These are phyloP conservation scores for Didymella keratinophila DNA, from an alignment of 2,329 filamentous ascomycete genomes.

Conservation along the genomic window DNA sequence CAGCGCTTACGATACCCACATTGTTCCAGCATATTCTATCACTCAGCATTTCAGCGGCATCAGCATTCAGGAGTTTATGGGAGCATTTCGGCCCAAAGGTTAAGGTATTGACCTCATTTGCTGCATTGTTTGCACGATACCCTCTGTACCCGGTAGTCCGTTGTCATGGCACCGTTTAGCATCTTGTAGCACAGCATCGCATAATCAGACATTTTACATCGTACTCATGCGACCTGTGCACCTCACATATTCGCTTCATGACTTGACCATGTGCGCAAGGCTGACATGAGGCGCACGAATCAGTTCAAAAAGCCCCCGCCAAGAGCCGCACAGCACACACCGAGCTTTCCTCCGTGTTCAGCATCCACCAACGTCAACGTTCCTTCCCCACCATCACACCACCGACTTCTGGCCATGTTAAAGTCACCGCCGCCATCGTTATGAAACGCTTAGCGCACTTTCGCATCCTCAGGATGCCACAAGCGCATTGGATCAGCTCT, in stretches of 20 bases:
- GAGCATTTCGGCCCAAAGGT: not conserved
- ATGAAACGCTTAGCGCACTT: conserved; percentile 19
- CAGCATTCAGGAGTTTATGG: conserved; percentile 14
- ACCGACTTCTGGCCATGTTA: conserved; percentile 19
- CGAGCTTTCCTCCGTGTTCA: conserved; percentile 17
- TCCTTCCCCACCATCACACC: conserved; percentile 20
- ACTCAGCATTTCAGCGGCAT: conserved; percentile 16
- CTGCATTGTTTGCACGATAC: conserved; percentile 20
- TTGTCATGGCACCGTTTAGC: conserved; percentile 5
- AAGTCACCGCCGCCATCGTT: conserved; percentile 25
- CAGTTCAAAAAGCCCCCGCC: not conserved
- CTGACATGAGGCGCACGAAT: conserved; percentile 5
- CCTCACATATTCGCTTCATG: not conserved
- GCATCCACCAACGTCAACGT: conserved; percentile 26
- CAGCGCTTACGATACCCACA: conserved; percentile 32
- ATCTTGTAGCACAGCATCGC: conserved; percentile 6
- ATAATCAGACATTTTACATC: not conserved
- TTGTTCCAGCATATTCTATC: conserved; percentile 17
- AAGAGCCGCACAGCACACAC: conserved; percentile 16
- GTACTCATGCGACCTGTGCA: not conserved
- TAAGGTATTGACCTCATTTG: not conserved
- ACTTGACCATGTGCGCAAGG: conserved; percentile 8
- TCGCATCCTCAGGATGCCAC: conserved; percentile 19
- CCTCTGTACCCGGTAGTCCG: conserved; percentile 14
- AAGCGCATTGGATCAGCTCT: conserved; percentile 27